A percentile compares a stretch with the other conserved stretches of the same genome.
These are phyloP conservation scores for Chytriomyces sp. DNA, from an alignment of 192 early-diverging fungal species.

Conservation along the genomic window DNA sequence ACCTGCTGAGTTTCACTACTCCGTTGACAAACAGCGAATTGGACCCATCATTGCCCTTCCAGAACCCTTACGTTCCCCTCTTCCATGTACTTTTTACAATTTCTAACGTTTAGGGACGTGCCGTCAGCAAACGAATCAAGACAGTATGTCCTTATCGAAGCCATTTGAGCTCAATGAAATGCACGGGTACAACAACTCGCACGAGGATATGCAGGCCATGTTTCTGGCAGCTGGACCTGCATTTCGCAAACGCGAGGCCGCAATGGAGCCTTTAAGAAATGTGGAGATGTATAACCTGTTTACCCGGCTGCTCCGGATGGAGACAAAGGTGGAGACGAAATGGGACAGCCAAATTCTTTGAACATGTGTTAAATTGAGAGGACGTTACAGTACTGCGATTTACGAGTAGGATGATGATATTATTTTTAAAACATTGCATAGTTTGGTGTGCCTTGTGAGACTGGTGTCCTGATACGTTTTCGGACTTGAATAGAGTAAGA, in stretches of 20 bases:
- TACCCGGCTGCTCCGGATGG: neutral
- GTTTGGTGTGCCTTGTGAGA: too few relatives aligned
- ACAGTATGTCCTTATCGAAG: neutral
- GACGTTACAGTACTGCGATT: too few relatives aligned
- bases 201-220: constrained; percentile 81
- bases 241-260: constrained; percentile 39
- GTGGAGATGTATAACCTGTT: constrained; percentile 19
- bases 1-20: constrained; percentile 74
- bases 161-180: constrained; percentile 39
- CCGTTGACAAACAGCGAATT: constrained; percentile 63
- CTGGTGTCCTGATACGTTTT: too few relatives aligned
- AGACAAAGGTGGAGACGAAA: neutral
- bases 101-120: neutral
- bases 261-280: constrained; percentile 3
- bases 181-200: constrained; percentile 84
- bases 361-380: too few relatives aligned
- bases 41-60: constrained; percentile 75
- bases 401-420: too few relatives aligned
- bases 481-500: too few relatives aligned
- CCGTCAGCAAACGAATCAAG: neutral
- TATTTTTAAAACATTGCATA: too few relatives aligned
- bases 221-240: constrained; percentile 82
- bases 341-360: neutral
- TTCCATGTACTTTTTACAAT: neutral
- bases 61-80: constrained; percentile 38